phyloP scores from a whole-genome alignment of 2,329 filamentous ascomycete species.

The Knufia fluminis region DNA sequence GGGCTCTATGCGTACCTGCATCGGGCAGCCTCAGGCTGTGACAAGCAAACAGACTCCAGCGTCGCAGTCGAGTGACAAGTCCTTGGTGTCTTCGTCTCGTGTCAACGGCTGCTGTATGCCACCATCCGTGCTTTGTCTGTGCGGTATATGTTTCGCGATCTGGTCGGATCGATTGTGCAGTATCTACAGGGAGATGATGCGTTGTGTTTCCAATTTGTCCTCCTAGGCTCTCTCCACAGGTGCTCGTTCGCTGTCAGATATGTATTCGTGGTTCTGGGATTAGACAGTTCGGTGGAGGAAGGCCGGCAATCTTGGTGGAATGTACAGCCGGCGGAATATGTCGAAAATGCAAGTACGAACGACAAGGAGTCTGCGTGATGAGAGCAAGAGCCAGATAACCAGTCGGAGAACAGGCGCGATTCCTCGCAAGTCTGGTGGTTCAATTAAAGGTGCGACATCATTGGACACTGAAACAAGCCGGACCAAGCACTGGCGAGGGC shows the following conservation, averaged over 20 bases:
- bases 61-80: constrained; percentile 2
- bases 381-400: not conserved
- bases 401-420: constrained; percentile 3
- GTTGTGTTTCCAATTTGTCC: not conserved
- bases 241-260: not conserved
- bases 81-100: not conserved
- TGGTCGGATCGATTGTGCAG: constrained; percentile 2
- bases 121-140: constrained; percentile 2
- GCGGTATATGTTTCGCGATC: constrained; percentile 1
- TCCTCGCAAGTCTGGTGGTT: not conserved
- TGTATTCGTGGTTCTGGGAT: not conserved
- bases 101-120: not conserved
- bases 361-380: not conserved
- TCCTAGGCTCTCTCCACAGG: not conserved
- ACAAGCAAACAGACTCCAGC: constrained; percentile 10
- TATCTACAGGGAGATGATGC: not conserved
- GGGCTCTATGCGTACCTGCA: constrained; percentile 19
- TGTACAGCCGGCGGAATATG: not conserved
- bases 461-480: not conserved
- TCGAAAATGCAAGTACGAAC: not conserved
- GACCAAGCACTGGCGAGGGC: not conserved
- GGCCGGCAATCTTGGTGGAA: too few relatives aligned
- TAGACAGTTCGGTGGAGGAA: too few relatives aligned
- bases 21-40: constrained; percentile 16
- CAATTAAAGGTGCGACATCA: not conserved